A percentile compares a stretch with the other conserved stretches of the same genome.
Conservation (phyloP, 371 early-diverging fungal species). For the Syncephalis plumigaleata region DNA sequence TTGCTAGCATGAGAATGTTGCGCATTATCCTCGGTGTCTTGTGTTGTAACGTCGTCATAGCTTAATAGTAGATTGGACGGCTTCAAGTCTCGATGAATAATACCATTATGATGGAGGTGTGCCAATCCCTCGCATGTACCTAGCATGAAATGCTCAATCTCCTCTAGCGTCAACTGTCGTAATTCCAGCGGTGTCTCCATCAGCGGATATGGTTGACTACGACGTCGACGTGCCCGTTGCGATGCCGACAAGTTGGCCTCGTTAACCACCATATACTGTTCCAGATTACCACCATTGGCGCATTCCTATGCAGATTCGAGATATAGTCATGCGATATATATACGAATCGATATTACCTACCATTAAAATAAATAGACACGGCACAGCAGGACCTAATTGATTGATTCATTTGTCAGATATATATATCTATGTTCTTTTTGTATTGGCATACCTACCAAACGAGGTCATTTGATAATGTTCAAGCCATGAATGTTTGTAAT, state of each 20-base stretch:
- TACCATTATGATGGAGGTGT: constrained; percentile 63
- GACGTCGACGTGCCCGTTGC: too few species aligned
- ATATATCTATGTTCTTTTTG: too few species aligned
- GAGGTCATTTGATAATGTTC: constrained; percentile 58
- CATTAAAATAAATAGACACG: constrained; percentile 92
- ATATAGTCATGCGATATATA: too few species aligned
- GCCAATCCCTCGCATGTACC: constrained; percentile 77
- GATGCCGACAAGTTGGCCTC: not conserved
- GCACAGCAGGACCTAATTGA: constrained; percentile 52
- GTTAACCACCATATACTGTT: constrained; percentile 49
- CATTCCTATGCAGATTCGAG: constrained; percentile 31
- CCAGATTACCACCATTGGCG: constrained; percentile 91
- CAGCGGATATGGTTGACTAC: not conserved
- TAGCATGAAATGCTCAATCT: constrained; percentile 69
- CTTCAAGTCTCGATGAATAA: constrained; percentile 84
- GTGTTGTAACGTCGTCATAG: constrained; percentile 23
- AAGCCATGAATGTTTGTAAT: constrained; percentile 88
- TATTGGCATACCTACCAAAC: too few species aligned
- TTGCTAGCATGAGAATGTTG: constrained; percentile 2
- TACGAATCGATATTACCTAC: constrained; percentile 4
- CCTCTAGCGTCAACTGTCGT: constrained; percentile 31
- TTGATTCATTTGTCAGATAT: not conserved
- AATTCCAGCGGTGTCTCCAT: not conserved
- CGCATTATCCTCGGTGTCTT: too few species aligned
- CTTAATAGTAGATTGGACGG: constrained; percentile 79